These are phyloP conservation scores for Lactuca sativa DNA, from an alignment of 129 eudicot genomes.

Conservation along the genomic window DNA sequence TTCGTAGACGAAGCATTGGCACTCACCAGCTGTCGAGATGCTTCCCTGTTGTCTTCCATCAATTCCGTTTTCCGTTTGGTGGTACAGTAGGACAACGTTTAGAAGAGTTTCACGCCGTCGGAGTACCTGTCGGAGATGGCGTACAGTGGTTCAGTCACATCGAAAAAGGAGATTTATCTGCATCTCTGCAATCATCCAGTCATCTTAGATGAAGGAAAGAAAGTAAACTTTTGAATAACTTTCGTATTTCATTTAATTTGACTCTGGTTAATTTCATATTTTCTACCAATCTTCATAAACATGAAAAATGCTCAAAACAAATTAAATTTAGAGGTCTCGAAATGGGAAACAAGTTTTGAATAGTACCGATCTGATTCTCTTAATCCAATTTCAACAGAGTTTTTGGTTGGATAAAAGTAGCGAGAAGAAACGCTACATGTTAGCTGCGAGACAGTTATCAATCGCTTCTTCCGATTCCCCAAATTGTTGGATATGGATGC, in stretches of 20 bases:
- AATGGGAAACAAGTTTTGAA: background rate
- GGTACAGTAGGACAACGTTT: slow-evolving; percentile 52
- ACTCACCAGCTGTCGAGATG: slow-evolving; percentile 48
- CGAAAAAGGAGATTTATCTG: slow-evolving; percentile 47
- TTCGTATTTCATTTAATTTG: background rate
- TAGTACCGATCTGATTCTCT: too few relatives aligned
- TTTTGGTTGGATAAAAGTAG: slow-evolving; percentile 5
- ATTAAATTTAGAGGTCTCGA: too few relatives aligned
- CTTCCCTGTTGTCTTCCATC: slow-evolving; percentile 36
- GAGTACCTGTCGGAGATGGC: slow-evolving; percentile 1
- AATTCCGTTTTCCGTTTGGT: slow-evolving; percentile 46
- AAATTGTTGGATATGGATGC: slow-evolving; percentile 12
- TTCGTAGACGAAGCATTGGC: slow-evolving; percentile 42
- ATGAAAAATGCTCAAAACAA: too few relatives aligned
- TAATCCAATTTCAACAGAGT: slow-evolving; percentile 3
- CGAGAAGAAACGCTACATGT: slow-evolving; percentile 18
- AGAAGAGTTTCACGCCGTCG: slow-evolving; percentile 53
- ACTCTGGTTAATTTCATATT: too few relatives aligned
- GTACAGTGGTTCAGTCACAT: slow-evolving; percentile 1
- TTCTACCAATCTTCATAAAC: too few relatives aligned
- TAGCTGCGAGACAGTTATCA: slow-evolving; percentile 4
- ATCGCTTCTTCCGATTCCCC: background rate
- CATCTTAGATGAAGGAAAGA: slow-evolving; percentile 46
- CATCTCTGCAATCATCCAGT: slow-evolving; percentile 46
- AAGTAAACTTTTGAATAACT: slow-evolving; percentile 29